Conservation (phyloP, 164 flowering plant genomes). For the Akebia trifoliata region DNA sequence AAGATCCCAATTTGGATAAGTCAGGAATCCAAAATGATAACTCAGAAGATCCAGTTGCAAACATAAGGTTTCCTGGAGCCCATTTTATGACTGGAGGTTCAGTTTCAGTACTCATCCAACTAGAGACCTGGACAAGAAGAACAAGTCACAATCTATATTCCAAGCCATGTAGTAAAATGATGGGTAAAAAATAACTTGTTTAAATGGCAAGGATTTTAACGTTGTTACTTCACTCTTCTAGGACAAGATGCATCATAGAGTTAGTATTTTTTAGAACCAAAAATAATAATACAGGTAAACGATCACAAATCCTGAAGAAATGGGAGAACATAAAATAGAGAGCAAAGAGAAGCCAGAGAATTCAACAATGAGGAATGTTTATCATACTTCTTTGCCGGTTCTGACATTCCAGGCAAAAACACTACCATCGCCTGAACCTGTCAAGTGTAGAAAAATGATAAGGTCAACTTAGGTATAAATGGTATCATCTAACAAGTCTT, state of each 20-base stretch:
- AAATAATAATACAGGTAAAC: neutral
- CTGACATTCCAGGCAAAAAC: slow-evolving; percentile 90
- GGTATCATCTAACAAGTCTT: neutral
- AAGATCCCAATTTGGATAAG: slow-evolving; percentile 78
- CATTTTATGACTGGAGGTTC: slow-evolving; percentile 96
- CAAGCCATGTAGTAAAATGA: too few relatives aligned
- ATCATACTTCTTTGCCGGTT: slow-evolving; percentile 73
- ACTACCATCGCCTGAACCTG: slow-evolving; percentile 91
- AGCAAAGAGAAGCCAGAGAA: neutral
- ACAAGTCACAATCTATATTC: too few relatives aligned
- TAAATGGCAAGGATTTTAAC: too few relatives aligned
- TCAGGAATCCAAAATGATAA: slow-evolving; percentile 94
- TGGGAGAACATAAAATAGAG: neutral
- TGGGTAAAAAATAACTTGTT: too few relatives aligned
- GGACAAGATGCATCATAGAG: too few relatives aligned
- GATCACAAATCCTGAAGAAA: neutral
- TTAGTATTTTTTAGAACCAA: too few relatives aligned
- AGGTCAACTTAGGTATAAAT: neutral
- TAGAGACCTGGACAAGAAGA: slow-evolving; percentile 56
- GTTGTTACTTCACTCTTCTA: too few relatives aligned
- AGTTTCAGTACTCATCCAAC: slow-evolving; percentile 79
- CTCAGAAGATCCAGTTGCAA: slow-evolving; percentile 95
- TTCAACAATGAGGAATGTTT: neutral
- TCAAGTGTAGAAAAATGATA: neutral
- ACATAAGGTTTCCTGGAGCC: slow-evolving; percentile 96